Evolutionary conservation across 768 basidiomycete genomes (phyloP).

Genomic region (Pulveroboletus sp.): DNA sequence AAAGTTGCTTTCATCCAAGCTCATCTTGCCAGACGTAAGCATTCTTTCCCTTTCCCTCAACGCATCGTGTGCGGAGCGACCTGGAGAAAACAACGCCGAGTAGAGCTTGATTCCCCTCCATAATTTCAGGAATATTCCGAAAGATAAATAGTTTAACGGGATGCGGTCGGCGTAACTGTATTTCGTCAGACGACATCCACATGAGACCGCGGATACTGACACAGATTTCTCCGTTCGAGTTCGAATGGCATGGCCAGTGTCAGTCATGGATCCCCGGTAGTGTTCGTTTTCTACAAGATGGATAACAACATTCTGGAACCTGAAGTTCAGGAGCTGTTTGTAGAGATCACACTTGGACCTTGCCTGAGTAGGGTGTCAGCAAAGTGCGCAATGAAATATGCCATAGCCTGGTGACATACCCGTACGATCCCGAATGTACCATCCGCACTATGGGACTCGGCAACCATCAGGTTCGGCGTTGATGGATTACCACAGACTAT

Average conservation of each 20-base stretch:
- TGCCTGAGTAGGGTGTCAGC: conserved; percentile 45
- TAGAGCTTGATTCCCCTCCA: conserved; percentile 55
- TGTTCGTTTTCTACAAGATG: conserved; percentile 72
- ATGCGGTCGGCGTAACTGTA: conserved; percentile 25
- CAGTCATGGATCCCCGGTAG: conserved; percentile 63
- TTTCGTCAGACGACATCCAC: conserved; percentile 7
- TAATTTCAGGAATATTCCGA: conserved; percentile 41
- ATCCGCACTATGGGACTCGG: conserved; percentile 70
- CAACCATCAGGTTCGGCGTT: conserved; percentile 76
- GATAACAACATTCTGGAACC: conserved; percentile 60
- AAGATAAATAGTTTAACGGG: conserved; percentile 36
- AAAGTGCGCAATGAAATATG: not conserved
- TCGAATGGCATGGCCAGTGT: conserved; percentile 60
- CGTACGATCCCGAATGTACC: conserved; percentile 79
- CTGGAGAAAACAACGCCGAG: conserved; percentile 29
- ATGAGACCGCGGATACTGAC: conserved; percentile 8
- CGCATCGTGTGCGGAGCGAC: not conserved
- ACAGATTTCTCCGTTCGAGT: conserved; percentile 48
- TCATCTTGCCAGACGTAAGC: conserved; percentile 20
- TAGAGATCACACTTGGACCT: conserved; percentile 79
- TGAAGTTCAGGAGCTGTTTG: conserved; percentile 73
- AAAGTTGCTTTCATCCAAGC: conserved; percentile 51
- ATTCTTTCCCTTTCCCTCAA: not conserved
- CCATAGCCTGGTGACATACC: conserved; percentile 39
- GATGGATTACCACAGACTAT: conserved; percentile 84